Evolutionary conservation across 2,329 filamentous ascomycete genomes (phyloP).

Genomic region (Xenoacremonium recifei): DNA sequence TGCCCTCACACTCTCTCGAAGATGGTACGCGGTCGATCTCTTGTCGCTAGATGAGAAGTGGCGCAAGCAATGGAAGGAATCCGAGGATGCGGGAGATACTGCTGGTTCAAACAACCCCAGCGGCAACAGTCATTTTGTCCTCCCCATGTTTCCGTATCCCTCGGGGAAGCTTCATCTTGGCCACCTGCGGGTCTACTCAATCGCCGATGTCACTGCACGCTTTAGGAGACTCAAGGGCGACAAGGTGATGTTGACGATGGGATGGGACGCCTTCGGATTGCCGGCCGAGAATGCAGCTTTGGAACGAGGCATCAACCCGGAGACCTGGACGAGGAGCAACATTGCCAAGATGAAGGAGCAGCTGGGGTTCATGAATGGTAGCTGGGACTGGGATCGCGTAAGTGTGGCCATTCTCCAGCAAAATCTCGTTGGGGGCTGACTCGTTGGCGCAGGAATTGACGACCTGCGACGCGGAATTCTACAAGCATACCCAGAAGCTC

Average conservation of each 20-base stretch:
- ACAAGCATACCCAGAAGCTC: constrained; percentile 84
- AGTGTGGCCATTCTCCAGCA: constrained; percentile 33
- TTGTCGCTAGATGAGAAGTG: constrained; percentile 49
- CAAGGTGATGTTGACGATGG: constrained; percentile 82
- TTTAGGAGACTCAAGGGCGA: constrained; percentile 73
- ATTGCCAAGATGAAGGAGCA: constrained; percentile 85
- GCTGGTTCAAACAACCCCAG: constrained; percentile 11
- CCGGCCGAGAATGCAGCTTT: constrained; percentile 91
- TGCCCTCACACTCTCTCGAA: constrained; percentile 15
- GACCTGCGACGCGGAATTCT: constrained; percentile 82
- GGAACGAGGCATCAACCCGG: constrained; percentile 75
- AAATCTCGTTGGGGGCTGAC: constrained; percentile 2
- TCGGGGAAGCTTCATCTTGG: constrained; percentile 85
- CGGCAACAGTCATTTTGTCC: constrained; percentile 60
- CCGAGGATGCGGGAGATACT: constrained; percentile 2
- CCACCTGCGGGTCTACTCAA: constrained; percentile 85
- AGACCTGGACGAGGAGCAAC: constrained; percentile 75
- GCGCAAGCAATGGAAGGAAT: constrained; percentile 44
- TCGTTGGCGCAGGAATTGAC: constrained; percentile 63
- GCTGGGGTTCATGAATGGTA: constrained; percentile 73
- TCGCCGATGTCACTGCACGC: constrained; percentile 80
- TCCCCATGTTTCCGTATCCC: constrained; percentile 93
- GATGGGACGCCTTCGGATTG: constrained; percentile 90
- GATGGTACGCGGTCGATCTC: constrained; percentile 46
- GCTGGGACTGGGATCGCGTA: constrained; percentile 82